Percentiles rank a stretch among this genome's conserved stretches.
These are phyloP conservation scores for Pseudoneurospora amorphoporcata DNA, from an alignment of 495 filamentous ascomycete species.

Conservation along the genomic window DNA sequence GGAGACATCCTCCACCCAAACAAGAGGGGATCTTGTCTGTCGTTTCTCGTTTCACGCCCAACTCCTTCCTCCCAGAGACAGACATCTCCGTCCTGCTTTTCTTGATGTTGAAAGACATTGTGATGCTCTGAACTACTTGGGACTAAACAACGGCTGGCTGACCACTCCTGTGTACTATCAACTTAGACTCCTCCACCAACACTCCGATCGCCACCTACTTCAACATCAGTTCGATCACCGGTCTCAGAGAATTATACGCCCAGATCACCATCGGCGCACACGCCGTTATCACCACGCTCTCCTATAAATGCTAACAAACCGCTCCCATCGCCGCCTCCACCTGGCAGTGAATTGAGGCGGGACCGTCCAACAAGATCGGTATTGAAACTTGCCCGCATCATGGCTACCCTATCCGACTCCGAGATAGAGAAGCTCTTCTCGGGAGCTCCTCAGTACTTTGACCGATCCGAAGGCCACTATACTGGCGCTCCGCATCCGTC, in stretches of 20 bases:
- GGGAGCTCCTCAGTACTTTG: constrained; percentile 67
- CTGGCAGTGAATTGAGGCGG: constrained; percentile 32
- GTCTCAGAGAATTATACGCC: constrained; percentile 9
- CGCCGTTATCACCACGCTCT: constrained; percentile 21
- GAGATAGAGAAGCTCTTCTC: constrained; percentile 64
- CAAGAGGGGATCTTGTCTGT: not conserved
- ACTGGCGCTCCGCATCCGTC: constrained; percentile 49
- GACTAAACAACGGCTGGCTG: constrained; percentile 6
- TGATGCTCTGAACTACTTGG: not conserved
- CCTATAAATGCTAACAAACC: constrained; percentile 41
- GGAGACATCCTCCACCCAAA: not conserved
- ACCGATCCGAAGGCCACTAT: constrained; percentile 42
- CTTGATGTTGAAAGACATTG: not conserved
- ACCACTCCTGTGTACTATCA: constrained; percentile 5
- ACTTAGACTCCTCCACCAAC: not conserved
- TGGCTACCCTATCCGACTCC: constrained; percentile 45
- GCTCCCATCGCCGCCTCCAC: constrained; percentile 39
- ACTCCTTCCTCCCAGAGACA: not conserved
- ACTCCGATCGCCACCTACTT: not conserved
- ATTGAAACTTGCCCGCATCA: constrained; percentile 41
- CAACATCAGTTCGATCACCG: not conserved
- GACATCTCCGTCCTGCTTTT: not conserved
- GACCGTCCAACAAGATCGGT: constrained; percentile 29
- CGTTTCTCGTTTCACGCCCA: not conserved
- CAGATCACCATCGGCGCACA: constrained; percentile 17